phyloP scores from a whole-genome alignment of 2,329 filamentous ascomycete genomes.

The Stagonosporopsis tanaceti region DNA sequence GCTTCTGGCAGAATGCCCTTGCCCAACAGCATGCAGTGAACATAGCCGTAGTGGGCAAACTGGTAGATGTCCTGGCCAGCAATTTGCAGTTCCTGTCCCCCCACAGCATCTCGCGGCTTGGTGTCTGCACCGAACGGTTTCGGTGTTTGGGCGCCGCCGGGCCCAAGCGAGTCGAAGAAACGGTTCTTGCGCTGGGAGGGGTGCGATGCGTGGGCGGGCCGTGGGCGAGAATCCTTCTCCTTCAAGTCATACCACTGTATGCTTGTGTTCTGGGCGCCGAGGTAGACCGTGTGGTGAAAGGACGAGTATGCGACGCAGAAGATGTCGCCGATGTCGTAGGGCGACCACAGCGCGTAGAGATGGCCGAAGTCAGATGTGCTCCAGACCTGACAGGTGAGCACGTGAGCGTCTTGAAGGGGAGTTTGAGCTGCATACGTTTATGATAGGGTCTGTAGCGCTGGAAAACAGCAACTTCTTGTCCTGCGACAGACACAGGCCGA shows the following conservation, averaged over 20 bases:
- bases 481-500: conserved; percentile 81
- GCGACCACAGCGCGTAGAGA: conserved; percentile 89
- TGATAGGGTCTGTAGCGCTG: conserved; percentile 88
- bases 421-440: conserved; percentile 67
- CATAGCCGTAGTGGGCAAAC: conserved; percentile 94
- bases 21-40: conserved; percentile 93
- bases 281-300: conserved; percentile 80
- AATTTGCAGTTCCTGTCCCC: conserved; percentile 78
- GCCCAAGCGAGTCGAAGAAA: conserved; percentile 91
- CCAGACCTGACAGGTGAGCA: conserved; percentile 68
- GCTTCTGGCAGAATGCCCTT: conserved; percentile 74
- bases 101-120: conserved; percentile 58
- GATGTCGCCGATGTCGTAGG: conserved; percentile 92
- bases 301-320: conserved; percentile 92
- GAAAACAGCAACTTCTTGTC: conserved; percentile 84
- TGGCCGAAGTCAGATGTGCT: conserved; percentile 76
- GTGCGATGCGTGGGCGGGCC: conserved; percentile 71
- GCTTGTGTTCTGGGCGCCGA: conserved; percentile 91
- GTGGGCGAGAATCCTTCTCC: conserved; percentile 66
- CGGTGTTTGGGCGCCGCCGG: conserved; percentile 81
- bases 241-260: conserved; percentile 90
- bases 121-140: conserved; percentile 67
- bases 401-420: not conserved
- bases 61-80: conserved; percentile 80
- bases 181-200: conserved; percentile 80